Conservation (phyloP, 768 basidiomycete genomes). For the Termitomyces sp. region DNA sequence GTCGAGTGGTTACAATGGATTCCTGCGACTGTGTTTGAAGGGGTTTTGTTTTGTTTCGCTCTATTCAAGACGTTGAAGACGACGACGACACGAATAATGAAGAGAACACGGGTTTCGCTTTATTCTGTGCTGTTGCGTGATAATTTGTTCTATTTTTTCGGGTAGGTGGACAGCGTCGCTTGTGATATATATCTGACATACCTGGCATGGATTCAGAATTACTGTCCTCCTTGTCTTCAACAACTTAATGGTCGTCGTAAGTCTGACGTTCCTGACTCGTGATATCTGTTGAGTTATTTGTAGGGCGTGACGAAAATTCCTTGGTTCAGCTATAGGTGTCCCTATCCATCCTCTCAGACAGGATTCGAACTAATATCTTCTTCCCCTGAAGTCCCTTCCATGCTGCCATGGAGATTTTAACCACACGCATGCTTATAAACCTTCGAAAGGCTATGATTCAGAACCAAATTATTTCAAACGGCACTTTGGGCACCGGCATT, state of each 20-base stretch:
- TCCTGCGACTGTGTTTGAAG: constrained; percentile 28
- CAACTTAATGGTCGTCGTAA: constrained; percentile 41
- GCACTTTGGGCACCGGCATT: background rate
- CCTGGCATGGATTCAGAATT: constrained; percentile 25
- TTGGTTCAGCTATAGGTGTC: constrained; percentile 42
- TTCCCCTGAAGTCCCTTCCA: constrained; percentile 35
- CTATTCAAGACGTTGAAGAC: constrained; percentile 30
- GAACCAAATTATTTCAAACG: constrained; percentile 3
- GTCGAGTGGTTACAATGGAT: constrained; percentile 15
- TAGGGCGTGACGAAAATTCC: constrained; percentile 41
- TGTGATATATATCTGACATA: background rate
- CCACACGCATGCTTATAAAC: constrained; percentile 42
- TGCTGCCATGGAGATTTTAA: constrained; percentile 43
- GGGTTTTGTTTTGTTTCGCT: constrained; percentile 37
- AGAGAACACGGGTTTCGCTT: constrained; percentile 24
- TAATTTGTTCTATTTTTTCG: constrained; percentile 42
- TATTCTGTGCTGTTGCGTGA: constrained; percentile 36
- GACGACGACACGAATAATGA: constrained; percentile 19
- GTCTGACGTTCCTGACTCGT: background rate
- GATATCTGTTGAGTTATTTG: background rate
- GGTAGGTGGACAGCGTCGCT: constrained; percentile 19
- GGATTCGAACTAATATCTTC: background rate
- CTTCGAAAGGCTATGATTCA: constrained; percentile 31
- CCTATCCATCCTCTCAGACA: background rate
- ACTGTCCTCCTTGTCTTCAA: constrained; percentile 37